A percentile compares a stretch with the other conserved stretches of the same genome.
phyloP scores from a whole-genome alignment of 306 rosid species.

The Senna siamea region DNA sequence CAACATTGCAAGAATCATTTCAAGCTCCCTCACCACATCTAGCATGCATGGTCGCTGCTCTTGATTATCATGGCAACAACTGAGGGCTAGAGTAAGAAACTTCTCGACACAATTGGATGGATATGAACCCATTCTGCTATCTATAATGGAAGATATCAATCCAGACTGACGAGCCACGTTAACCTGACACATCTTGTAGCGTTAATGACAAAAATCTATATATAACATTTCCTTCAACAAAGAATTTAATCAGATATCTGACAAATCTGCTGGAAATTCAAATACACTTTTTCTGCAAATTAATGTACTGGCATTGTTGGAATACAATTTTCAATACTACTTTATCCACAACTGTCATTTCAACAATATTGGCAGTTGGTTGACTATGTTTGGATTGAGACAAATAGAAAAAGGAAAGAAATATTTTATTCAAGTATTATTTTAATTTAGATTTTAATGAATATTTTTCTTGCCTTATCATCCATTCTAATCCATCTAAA shows the following conservation, averaged over 20 bases:
- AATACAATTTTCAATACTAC: not conserved
- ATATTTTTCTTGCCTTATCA: no score
- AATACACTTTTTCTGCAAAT: not conserved
- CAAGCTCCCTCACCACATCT: slow-evolving; percentile 76
- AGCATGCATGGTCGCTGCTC: slow-evolving; percentile 66
- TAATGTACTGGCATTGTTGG: not conserved
- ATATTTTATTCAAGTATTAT: no score
- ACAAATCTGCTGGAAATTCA: not conserved
- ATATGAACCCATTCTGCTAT: slow-evolving; percentile 60
- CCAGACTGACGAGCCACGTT: slow-evolving; percentile 57
- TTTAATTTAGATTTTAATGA: no score
- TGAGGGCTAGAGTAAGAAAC: slow-evolving; percentile 60
- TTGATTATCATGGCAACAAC: slow-evolving; percentile 67
- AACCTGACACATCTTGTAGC: slow-evolving; percentile 51
- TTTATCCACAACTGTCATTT: no score
- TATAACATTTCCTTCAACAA: no score
- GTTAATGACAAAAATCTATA: not conserved
- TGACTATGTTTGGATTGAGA: no score
- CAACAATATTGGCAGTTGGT: not conserved
- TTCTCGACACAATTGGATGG: slow-evolving; percentile 59
- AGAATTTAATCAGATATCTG: no score
- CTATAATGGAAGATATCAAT: slow-evolving; percentile 54
- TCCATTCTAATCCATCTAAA: no score
- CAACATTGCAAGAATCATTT: slow-evolving; percentile 54
- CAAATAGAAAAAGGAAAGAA: no score